Evolutionary conservation across 331 rosid species (phyloP), one percentile per base, ranked within the genome.

Genomic region (Prunus yedoensis): DNA sequence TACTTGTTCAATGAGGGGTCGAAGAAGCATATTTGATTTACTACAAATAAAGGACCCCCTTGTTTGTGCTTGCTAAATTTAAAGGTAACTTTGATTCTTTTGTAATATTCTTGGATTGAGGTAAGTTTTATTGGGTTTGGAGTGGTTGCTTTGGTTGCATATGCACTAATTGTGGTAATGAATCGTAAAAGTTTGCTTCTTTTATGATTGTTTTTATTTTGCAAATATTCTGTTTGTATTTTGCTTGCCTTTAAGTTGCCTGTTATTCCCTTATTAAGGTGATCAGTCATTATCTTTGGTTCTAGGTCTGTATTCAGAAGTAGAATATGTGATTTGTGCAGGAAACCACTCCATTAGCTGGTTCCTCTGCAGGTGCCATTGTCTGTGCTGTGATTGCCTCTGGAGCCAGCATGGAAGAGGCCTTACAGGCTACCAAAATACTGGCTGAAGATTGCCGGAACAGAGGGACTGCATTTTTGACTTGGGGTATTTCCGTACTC

Each of bases 311-410:
- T 63, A 61, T 49, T 66, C 47, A 15, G 46, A 28, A 71, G 46
- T 68, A 8, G 14, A 50, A 73, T 77, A 52, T 74, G 30, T 71
- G 50, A 69, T 45, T 52, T 74, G 81, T 80, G 64, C 80, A 94
- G 98, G 97, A 91, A 75, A 90, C 91, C 46, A 91, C 97, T 14
- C 98, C 98, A 13, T 84, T 91, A 84, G 93, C 99, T 70, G 99
- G 99, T 86, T 91, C 99, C 54, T 94, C 99, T 7, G 99, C 99
- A 2, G 99, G 99, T 54, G 97, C 97, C 43, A 94, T 94, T 82
- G 92, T 90, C 45, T 91, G 97, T 82, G 99, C 95, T 16, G 96
- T 89, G 64, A 77, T 94, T 85, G 97, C 99, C 20, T 94, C 96
- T 1, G 99, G 96, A 73, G 89, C 91, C 30, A 90, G 86, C 61